Conservation (phyloP, 768 basidiomycete genomes). For the Galerina sulciceps region DNA sequence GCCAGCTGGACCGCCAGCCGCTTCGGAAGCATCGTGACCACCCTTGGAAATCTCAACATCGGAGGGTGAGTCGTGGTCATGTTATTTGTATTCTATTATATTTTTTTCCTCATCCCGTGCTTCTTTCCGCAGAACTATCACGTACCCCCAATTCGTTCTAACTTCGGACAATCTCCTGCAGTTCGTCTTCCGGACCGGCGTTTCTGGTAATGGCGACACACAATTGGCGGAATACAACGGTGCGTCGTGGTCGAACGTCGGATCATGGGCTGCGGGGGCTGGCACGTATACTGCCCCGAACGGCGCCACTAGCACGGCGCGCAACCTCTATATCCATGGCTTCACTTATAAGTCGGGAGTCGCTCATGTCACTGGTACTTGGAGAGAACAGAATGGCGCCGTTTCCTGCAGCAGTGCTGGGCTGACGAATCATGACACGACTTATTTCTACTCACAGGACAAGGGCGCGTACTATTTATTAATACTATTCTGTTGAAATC, state of each 20-base stretch:
- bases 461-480: slow-evolving; percentile 31
- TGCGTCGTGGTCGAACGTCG: slow-evolving; percentile 47
- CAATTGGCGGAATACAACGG: slow-evolving; percentile 49
- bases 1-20: slow-evolving; percentile 47
- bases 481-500: background rate
- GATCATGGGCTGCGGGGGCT: slow-evolving; percentile 48
- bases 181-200: slow-evolving; percentile 50
- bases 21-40: slow-evolving; percentile 44
- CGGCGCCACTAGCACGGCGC: slow-evolving; percentile 41
- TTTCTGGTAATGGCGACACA: slow-evolving; percentile 51
- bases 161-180: slow-evolving; percentile 50
- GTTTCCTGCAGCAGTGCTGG: slow-evolving; percentile 47
- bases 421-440: slow-evolving; percentile 52
- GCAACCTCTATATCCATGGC: slow-evolving; percentile 53
- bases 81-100: background rate
- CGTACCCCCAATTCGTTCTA: slow-evolving; percentile 53
- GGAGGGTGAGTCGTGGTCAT: slow-evolving; percentile 37
- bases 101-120: background rate
- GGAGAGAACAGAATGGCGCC: slow-evolving; percentile 47
- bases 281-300: slow-evolving; percentile 48
- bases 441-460: slow-evolving; percentile 51
- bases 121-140: slow-evolving; percentile 35
- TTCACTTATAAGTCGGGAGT: slow-evolving; percentile 43
- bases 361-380: slow-evolving; percentile 49
- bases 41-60: slow-evolving; percentile 43